These are phyloP conservation scores for Neurospora tetrasperma DNA, from an alignment of 495 filamentous ascomycete genomes.

Conservation along the genomic window DNA sequence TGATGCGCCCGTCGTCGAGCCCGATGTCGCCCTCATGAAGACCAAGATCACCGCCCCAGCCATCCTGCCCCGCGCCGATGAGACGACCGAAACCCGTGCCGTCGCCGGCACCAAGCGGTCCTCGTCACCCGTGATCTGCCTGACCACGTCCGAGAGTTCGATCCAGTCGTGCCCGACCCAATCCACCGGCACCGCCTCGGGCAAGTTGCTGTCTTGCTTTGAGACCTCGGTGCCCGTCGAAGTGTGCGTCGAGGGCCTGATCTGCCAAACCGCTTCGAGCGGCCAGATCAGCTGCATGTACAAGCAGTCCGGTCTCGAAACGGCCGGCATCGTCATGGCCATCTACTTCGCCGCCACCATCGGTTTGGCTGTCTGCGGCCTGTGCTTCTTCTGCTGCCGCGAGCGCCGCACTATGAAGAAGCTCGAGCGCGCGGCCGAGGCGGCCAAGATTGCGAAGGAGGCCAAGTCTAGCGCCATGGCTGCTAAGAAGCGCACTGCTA, in stretches of 20 bases:
- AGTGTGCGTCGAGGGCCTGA: slow-evolving; percentile 33
- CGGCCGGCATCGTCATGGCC: slow-evolving; percentile 32
- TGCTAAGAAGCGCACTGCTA: slow-evolving; percentile 13
- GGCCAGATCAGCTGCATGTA: slow-evolving; percentile 35
- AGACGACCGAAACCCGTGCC: neutral
- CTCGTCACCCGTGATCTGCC: slow-evolving; percentile 25
- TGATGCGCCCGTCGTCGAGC: neutral
- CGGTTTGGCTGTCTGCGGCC: slow-evolving; percentile 14
- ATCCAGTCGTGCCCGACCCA: slow-evolving; percentile 28
- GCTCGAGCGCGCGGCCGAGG: slow-evolving; percentile 22
- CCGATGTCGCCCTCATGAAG: neutral
- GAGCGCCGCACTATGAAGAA: slow-evolving; percentile 25
- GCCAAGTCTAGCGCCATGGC: slow-evolving; percentile 16
- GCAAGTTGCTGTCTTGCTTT: slow-evolving; percentile 28
- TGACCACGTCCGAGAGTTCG: slow-evolving; percentile 19
- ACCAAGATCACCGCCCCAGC: slow-evolving; percentile 1
- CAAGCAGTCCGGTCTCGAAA: slow-evolving; percentile 23
- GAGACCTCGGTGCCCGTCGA: slow-evolving; percentile 18
- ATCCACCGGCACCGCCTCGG: slow-evolving; percentile 22
- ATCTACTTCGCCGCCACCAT: slow-evolving; percentile 29
- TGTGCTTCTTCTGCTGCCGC: slow-evolving; percentile 33
- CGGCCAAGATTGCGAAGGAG: slow-evolving; percentile 28
- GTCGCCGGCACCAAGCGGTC: neutral
- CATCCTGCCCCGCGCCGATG: neutral
- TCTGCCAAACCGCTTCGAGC: slow-evolving; percentile 31